A percentile compares a stretch with the other conserved stretches of the same genome.
These are phyloP conservation scores for Carex scoparia DNA, from an alignment of 176 grass and related monocot genomes.

Conservation along the genomic window DNA sequence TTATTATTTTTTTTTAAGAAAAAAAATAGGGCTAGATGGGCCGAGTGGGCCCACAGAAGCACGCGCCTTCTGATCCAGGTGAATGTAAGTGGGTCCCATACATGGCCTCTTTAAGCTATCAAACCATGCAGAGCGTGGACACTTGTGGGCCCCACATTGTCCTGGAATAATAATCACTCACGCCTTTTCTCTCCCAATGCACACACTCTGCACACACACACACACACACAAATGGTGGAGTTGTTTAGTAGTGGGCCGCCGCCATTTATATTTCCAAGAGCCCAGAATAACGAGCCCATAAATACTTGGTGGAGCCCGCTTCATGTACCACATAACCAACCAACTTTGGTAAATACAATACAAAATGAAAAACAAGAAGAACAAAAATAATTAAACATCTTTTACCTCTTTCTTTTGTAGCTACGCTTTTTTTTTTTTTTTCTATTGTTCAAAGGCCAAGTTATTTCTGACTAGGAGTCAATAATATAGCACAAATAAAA, in stretches of 20 bases:
- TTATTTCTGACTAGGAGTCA: background rate
- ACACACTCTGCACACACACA: background rate
- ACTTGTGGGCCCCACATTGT: background rate
- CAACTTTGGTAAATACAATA: background rate
- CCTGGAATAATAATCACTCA: background rate
- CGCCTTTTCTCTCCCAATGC: background rate
- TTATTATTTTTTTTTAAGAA: background rate
- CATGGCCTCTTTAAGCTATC: background rate
- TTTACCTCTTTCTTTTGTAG: background rate
- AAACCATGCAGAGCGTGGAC: slow-evolving; percentile 15
- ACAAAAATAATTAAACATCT: background rate
- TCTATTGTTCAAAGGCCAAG: background rate
- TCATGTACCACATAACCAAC: background rate
- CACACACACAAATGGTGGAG: background rate
- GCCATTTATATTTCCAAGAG: background rate
- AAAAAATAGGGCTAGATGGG: background rate
- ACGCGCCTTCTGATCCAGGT: background rate
- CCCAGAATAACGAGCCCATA: background rate
- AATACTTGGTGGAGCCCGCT: background rate
- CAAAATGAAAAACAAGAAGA: background rate
- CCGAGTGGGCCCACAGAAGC: background rate
- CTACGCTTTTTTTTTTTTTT: too few species aligned
- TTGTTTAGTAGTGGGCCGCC: slow-evolving; percentile 17
- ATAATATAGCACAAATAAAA: background rate
- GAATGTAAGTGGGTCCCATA: slow-evolving; percentile 9